These are phyloP conservation scores for Alternaria gaisen DNA, from an alignment of 2,329 filamentous ascomycete genomes.

Conservation along the genomic window DNA sequence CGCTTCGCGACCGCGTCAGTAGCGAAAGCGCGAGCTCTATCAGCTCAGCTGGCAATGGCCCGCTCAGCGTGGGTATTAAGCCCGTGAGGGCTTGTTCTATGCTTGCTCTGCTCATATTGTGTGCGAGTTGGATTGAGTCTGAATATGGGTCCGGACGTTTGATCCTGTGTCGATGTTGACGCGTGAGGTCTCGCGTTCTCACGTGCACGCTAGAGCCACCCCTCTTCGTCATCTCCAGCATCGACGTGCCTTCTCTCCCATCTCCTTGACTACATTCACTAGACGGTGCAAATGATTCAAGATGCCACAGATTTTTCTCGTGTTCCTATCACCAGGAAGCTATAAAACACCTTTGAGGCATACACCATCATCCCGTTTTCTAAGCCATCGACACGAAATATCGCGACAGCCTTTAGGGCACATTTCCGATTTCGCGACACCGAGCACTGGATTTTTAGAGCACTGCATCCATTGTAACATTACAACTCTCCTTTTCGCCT, in stretches of 20 bases:
- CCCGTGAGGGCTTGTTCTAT: slow-evolving; percentile 51
- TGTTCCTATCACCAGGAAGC: background rate
- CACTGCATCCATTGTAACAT: slow-evolving; percentile 9
- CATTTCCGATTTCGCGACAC: background rate
- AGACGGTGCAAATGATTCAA: background rate
- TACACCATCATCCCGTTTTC: background rate
- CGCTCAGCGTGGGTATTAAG: slow-evolving; percentile 53
- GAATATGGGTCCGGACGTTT: background rate
- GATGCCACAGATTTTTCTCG: background rate
- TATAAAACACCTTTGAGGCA: background rate
- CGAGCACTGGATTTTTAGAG: background rate
- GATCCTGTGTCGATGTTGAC: background rate
- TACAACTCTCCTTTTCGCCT: background rate
- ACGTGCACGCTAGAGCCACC: slow-evolving; percentile 16
- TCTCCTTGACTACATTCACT: background rate
- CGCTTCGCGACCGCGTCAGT: slow-evolving; percentile 48
- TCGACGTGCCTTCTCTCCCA: background rate
- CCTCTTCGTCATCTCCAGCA: background rate
- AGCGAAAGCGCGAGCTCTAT: slow-evolving; percentile 46
- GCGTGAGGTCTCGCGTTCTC: slow-evolving; percentile 22
- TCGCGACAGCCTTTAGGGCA: background rate
- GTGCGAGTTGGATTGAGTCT: background rate
- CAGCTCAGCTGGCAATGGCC: slow-evolving; percentile 44
- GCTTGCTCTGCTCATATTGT: slow-evolving; percentile 31
- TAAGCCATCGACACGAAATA: background rate